Percentiles rank a stretch among this genome's conserved stretches.
phyloP scores from a whole-genome alignment of 495 filamentous ascomycete species.

The Hypoxylon cercidicola region DNA sequence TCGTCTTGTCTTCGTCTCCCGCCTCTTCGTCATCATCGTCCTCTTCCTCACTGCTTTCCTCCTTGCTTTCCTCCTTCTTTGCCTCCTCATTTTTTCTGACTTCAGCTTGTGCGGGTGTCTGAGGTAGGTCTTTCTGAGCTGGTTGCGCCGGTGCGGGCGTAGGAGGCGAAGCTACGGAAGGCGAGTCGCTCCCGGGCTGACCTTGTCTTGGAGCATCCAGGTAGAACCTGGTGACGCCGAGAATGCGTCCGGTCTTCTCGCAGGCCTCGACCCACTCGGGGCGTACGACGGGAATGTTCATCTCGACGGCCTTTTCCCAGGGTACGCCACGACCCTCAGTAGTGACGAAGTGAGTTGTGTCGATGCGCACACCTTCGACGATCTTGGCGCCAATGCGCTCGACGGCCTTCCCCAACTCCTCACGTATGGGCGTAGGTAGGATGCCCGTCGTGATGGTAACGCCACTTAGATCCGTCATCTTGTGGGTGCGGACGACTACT shows the following conservation, averaged over 20 bases:
- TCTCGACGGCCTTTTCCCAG: conserved; percentile 97
- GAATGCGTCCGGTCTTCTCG: conserved; percentile 90
- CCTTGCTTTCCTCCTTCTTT: conserved; percentile 35
- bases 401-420: conserved; percentile 76
- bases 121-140: conserved; percentile 50
- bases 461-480: conserved; percentile 97
- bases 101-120: conserved; percentile 36
- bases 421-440: conserved; percentile 77
- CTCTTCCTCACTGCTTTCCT: conserved; percentile 48
- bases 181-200: conserved; percentile 41
- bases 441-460: conserved; percentile 95
- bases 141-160: conserved; percentile 36
- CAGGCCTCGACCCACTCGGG: conserved; percentile 98
- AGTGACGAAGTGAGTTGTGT: conserved; percentile 98
- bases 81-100: conserved; percentile 39
- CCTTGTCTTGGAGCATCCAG: conserved; percentile 73
- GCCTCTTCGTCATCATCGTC: conserved; percentile 46
- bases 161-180: conserved; percentile 36
- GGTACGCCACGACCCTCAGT: conserved; percentile 89
- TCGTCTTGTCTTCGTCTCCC: conserved; percentile 46
- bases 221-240: conserved; percentile 95
- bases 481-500: conserved; percentile 88
- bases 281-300: conserved; percentile 98
- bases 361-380: conserved; percentile 90
- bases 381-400: conserved; percentile 93